Percentiles rank a stretch among this genome's conserved stretches.
phyloP scores from a whole-genome alignment of 1,284 basidiomycete genomes.

The Wallemia hederae region DNA sequence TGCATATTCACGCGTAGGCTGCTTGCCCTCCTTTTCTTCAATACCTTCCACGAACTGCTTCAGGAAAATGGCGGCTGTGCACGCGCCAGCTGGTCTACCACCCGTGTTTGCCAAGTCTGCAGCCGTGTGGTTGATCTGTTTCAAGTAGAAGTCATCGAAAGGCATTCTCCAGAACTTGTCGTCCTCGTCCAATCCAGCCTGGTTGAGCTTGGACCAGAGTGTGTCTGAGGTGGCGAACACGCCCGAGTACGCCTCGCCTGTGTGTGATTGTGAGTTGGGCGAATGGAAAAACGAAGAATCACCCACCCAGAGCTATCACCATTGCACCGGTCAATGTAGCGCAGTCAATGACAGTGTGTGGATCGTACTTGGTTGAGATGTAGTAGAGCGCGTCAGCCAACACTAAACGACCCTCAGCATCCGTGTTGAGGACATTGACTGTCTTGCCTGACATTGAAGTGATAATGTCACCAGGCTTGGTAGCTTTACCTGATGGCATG shows the following conservation, averaged over 20 bases:
- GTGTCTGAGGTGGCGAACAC: slow-evolving; percentile 27
- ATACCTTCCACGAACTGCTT: slow-evolving; percentile 28
- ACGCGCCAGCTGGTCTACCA: slow-evolving; percentile 39
- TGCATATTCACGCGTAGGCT: slow-evolving; percentile 34
- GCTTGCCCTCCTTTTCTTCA: slow-evolving; percentile 22
- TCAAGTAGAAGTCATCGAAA: slow-evolving; percentile 43
- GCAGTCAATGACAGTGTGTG: slow-evolving; percentile 54
- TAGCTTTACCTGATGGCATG: slow-evolving; percentile 54
- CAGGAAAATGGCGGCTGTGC: slow-evolving; percentile 64
- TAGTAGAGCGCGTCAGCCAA: slow-evolving; percentile 60
- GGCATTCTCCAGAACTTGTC: slow-evolving; percentile 66
- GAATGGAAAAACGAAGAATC: slow-evolving; percentile 52
- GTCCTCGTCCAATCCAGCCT: slow-evolving; percentile 39
- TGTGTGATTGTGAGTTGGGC: slow-evolving; percentile 14
- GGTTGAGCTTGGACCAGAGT: slow-evolving; percentile 40
- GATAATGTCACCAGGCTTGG: slow-evolving; percentile 43
- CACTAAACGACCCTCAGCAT: slow-evolving; percentile 57
- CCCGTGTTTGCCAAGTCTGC: slow-evolving; percentile 57
- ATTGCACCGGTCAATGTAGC: slow-evolving; percentile 51
- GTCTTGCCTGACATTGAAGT: slow-evolving; percentile 28
- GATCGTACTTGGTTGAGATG: slow-evolving; percentile 42
- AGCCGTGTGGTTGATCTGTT: slow-evolving; percentile 45
- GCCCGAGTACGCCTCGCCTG: not conserved
- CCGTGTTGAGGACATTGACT: slow-evolving; percentile 65
- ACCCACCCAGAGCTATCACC: slow-evolving; percentile 35